These are phyloP conservation scores for Fusarium duplospermum DNA, from an alignment of 2,329 filamentous ascomycete genomes.

Conservation along the genomic window DNA sequence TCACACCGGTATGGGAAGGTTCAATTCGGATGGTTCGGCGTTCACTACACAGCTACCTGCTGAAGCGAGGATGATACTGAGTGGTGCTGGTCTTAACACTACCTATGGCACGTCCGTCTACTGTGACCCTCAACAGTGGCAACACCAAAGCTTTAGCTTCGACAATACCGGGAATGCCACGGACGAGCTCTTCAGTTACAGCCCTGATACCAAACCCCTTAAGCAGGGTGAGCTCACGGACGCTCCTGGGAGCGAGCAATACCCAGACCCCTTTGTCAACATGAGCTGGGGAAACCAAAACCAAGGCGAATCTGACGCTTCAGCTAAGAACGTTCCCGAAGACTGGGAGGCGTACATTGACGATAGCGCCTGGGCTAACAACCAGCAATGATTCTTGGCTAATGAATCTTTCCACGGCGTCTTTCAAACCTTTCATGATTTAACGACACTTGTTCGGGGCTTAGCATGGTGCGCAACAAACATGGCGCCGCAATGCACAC, in stretches of 20 bases:
- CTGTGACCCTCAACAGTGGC: constrained; percentile 12
- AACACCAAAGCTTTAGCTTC: background rate
- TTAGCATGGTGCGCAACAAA: background rate
- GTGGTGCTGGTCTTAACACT: constrained; percentile 19
- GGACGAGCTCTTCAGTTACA: constrained; percentile 11
- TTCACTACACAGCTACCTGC: constrained; percentile 58
- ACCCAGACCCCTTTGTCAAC: constrained; percentile 18
- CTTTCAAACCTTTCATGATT: constrained; percentile 14
- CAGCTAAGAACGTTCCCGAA: constrained; percentile 33
- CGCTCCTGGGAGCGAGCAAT: constrained; percentile 8
- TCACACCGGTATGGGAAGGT: constrained; percentile 37
- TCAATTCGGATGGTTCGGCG: constrained; percentile 44
- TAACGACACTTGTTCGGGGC: constrained; percentile 26
- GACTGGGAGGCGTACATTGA: constrained; percentile 50
- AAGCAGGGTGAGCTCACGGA: constrained; percentile 21
- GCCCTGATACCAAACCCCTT: constrained; percentile 19
- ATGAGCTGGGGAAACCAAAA: constrained; percentile 13
- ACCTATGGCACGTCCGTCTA: constrained; percentile 20
- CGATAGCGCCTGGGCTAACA: constrained; percentile 41
- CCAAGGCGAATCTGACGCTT: constrained; percentile 8
- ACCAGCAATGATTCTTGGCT: constrained; percentile 20
- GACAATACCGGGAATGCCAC: background rate
- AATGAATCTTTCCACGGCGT: background rate
- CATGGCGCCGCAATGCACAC: constrained; percentile 3
- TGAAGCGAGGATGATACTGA: constrained; percentile 56